These are phyloP conservation scores for Chaetomium cochliodes DNA, from an alignment of 495 filamentous ascomycete species.

Conservation along the genomic window DNA sequence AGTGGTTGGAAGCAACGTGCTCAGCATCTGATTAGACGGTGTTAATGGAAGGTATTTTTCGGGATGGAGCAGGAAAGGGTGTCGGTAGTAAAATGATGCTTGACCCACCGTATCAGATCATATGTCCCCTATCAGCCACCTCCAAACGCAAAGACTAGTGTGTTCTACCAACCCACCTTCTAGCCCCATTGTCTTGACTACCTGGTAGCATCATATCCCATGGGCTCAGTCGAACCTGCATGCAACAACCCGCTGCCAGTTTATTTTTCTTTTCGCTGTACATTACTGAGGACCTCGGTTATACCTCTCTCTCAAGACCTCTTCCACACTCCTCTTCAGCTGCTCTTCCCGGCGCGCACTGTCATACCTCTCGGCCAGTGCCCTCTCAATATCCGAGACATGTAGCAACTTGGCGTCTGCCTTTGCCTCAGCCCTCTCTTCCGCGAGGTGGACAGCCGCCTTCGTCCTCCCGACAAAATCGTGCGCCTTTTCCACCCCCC, in stretches of 20 bases:
- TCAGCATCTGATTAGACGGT: conserved; percentile 9
- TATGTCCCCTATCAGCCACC: no score
- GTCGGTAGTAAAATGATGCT: no score
- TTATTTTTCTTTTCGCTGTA: no score
- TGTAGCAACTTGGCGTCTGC: conserved; percentile 32
- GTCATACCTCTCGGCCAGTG: conserved; percentile 49
- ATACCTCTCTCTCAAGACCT: conserved; percentile 46
- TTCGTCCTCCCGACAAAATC: conserved; percentile 26
- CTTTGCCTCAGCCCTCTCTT: conserved; percentile 29
- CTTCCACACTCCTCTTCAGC: conserved; percentile 42
- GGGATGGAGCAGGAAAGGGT: no score
- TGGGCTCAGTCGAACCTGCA: no score
- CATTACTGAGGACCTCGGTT: background rate
- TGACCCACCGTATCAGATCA: no score
- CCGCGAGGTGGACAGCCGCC: conserved; percentile 33
- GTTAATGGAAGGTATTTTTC: background rate
- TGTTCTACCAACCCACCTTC: no score
- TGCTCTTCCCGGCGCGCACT: conserved; percentile 28
- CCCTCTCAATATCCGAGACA: conserved; percentile 46
- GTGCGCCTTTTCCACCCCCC: conserved; percentile 34
- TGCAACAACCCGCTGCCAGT: no score
- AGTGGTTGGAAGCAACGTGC: conserved; percentile 41
- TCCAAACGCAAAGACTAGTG: no score
- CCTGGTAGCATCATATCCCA: no score
- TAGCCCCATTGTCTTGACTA: no score